Evolutionary conservation across 257 asterid species (phyloP), one percentile per base, ranked within the genome.

Genomic region (Ballota nigra): DNA sequence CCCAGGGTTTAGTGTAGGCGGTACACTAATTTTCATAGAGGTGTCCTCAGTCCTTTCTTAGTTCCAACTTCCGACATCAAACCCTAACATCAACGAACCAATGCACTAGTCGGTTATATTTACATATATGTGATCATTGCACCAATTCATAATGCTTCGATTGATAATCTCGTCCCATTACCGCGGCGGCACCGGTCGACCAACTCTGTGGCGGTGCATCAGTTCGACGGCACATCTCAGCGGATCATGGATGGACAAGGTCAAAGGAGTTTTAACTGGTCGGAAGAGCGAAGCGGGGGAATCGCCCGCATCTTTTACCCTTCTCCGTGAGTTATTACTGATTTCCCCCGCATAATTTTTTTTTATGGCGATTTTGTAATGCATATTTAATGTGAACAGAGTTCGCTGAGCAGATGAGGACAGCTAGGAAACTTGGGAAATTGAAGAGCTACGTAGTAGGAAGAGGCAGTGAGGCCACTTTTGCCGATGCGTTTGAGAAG

Each of bases 321-420:
- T 93, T 56, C 96, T 86, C 70, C 84, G 95, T 92, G 81, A 76
- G 85, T 80, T 36, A 34, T 66, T 29, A 15, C 26, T 45, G 26
- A 53, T 29, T 55, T n/a, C 34, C 4, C 55, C 11, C 15, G 0
- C 36, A 1, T 23, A 36, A 23, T 20, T 8, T 8, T 9, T 8
- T 29, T 4, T 49, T 24, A 20, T 29, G 47, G 26, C 11, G 49
- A 47, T 66, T 19, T 63, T 49, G 58, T n/a, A 65, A 19, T 59
- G 26, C 33, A 68, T 63, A 36, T 33, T 73, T 69, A 19, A 34
- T 34, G 57, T 22, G 47, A 8, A n/a, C 79, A 92, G 96, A 80
- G 57, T 93, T 91, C 68, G 96, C 98, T 36, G 93, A 91, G 74
- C 86, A 87, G 84, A 75, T 91, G 92, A 76, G 92, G 77, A 87